Conservation (phyloP, 192 early-diverging fungal species). For the Coemansia umbellata region DNA sequence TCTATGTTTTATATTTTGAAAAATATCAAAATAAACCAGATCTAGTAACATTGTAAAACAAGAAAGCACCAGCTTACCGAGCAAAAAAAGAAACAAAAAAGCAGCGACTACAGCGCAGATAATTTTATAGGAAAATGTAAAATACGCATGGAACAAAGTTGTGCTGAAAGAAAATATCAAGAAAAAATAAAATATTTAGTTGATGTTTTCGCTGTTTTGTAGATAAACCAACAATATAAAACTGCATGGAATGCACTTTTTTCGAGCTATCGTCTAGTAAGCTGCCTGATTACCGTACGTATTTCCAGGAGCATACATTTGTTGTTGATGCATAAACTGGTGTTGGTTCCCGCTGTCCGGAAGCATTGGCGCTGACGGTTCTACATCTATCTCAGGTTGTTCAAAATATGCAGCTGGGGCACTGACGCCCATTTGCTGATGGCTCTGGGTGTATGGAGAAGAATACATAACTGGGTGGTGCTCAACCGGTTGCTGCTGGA, state of each 20-base stretch:
- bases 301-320: slow-evolving; percentile 41
- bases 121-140: no score
- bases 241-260: no score
- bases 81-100: no score
- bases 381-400: neutral
- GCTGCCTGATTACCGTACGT: slow-evolving; percentile 14
- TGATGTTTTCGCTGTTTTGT: neutral
- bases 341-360: slow-evolving; percentile 1
- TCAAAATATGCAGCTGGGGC: neutral
- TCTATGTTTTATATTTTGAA: no score
- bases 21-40: no score
- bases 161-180: neutral
- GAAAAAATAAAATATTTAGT: neutral
- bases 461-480: slow-evolving; percentile 4
- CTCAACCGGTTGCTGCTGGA: slow-evolving; percentile 1
- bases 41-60: no score
- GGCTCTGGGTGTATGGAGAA: neutral
- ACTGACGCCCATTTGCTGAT: neutral
- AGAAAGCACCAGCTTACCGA: no score
- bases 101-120: no score
- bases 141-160: no score
- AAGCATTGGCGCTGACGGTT: slow-evolving; percentile 24
- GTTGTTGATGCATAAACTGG: slow-evolving; percentile 18
- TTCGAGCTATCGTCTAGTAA: neutral
- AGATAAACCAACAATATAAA: neutral